These are phyloP conservation scores for Dimocarpus longan DNA, from an alignment of 345 rosid species.

Conservation along the genomic window DNA sequence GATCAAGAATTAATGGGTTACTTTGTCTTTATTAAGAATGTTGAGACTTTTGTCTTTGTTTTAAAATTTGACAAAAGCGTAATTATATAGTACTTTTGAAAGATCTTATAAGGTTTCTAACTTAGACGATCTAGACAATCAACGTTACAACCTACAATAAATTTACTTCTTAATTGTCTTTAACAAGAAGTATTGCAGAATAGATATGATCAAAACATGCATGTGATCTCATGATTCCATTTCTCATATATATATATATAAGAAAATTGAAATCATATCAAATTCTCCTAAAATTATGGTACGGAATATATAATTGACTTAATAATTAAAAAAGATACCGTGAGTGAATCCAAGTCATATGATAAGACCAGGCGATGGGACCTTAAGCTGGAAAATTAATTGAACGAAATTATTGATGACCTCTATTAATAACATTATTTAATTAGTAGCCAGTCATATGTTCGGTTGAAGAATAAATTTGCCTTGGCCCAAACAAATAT, in stretches of 20 bases:
- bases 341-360: neutral
- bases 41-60: too few relatives aligned
- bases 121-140: too few relatives aligned
- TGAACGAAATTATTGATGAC: neutral
- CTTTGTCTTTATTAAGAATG: too few relatives aligned
- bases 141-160: too few relatives aligned
- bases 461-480: neutral
- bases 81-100: too few relatives aligned
- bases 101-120: too few relatives aligned
- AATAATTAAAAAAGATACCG: neutral
- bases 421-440: neutral
- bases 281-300: neutral
- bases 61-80: too few relatives aligned
- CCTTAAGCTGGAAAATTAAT: neutral
- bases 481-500: neutral
- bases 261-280: neutral
- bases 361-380: constrained; percentile 9
- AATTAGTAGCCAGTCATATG: neutral
- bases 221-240: constrained; percentile 2
- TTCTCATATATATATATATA: too few relatives aligned
- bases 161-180: too few relatives aligned
- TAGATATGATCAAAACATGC: neutral
- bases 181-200: too few relatives aligned
- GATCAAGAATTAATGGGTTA: too few relatives aligned
- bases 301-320: neutral